phyloP scores from a whole-genome alignment of 176 grass and related monocot species.

The Bolboschoenus planiculmis region DNA sequence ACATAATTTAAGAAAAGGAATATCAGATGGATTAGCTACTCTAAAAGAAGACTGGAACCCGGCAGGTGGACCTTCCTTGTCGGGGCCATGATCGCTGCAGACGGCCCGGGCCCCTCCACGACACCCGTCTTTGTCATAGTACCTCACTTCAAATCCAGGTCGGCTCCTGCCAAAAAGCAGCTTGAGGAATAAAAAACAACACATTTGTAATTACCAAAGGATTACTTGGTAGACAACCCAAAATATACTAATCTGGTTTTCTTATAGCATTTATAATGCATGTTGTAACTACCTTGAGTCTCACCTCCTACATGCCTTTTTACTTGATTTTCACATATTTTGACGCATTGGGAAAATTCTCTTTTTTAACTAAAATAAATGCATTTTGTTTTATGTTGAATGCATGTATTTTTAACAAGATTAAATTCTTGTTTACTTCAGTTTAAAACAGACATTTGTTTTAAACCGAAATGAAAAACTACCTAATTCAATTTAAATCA shows the following conservation, averaged over 20 bases:
- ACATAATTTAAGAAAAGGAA: background rate
- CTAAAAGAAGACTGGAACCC: constrained; percentile 81
- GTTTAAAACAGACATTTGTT: background rate
- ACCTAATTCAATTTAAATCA: background rate
- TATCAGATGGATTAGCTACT: constrained; percentile 29
- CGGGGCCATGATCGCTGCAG: constrained; percentile 52
- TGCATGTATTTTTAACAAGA: background rate
- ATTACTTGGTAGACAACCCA: background rate
- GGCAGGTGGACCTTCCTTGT: constrained; percentile 56
- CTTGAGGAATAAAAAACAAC: background rate
- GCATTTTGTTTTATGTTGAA: background rate
- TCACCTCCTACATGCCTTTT: background rate
- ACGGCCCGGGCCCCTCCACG: constrained; percentile 50
- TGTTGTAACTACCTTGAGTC: background rate
- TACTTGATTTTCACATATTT: background rate
- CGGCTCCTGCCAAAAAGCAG: constrained; percentile 29
- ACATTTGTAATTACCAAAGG: background rate
- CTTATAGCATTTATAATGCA: background rate
- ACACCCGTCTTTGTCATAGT: constrained; percentile 60
- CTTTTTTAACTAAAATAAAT: background rate
- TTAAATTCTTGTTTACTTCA: background rate
- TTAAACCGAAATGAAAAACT: background rate
- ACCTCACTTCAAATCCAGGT: constrained; percentile 63
- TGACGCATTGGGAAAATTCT: background rate
- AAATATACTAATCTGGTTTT: background rate